These are phyloP conservation scores for Candida orba DNA, from an alignment of 805 yeast genomes.

Conservation along the genomic window DNA sequence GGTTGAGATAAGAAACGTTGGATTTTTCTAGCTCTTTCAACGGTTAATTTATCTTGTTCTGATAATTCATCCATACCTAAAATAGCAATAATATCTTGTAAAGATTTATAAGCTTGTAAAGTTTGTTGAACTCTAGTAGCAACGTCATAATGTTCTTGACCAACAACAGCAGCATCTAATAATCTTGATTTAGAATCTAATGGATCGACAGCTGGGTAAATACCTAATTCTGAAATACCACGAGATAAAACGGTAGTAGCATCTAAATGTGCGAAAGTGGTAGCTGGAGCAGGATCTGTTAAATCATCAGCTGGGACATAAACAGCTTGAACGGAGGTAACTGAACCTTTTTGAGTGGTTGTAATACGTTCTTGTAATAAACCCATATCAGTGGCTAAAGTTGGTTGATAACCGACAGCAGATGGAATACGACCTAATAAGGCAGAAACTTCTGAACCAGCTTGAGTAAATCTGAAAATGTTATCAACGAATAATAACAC, in stretches of 20 bases:
- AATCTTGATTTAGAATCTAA: slow-evolving; percentile 98
- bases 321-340: slow-evolving; percentile 99
- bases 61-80: slow-evolving; percentile 99
- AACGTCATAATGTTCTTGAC: slow-evolving; percentile 96
- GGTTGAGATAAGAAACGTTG: slow-evolving; percentile 99
- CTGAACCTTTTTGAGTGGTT: slow-evolving; percentile 99
- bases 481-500: slow-evolving; percentile 98
- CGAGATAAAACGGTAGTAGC: slow-evolving; percentile 99
- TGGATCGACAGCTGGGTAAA: slow-evolving; percentile 99
- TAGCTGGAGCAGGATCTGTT: slow-evolving; percentile 99
- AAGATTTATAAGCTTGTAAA: slow-evolving; percentile 98
- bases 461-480: slow-evolving; percentile 99
- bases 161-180: slow-evolving; percentile 94
- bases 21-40: slow-evolving; percentile 99
- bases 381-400: slow-evolving; percentile 99
- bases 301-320: slow-evolving; percentile 99
- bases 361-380: slow-evolving; percentile 99
- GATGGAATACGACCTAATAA: slow-evolving; percentile 99
- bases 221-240: slow-evolving; percentile 99
- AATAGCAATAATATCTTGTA: slow-evolving; percentile 99
- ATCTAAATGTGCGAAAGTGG: slow-evolving; percentile 99
- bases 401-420: slow-evolving; percentile 99
- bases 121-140: slow-evolving; percentile 97
- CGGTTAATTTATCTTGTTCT: slow-evolving; percentile 96
- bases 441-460: slow-evolving; percentile 99